Evolutionary conservation across 2,329 filamentous ascomycete genomes (phyloP), one percentile per base, ranked within the genome.

Genomic region (Sclerotinia nivalis): DNA sequence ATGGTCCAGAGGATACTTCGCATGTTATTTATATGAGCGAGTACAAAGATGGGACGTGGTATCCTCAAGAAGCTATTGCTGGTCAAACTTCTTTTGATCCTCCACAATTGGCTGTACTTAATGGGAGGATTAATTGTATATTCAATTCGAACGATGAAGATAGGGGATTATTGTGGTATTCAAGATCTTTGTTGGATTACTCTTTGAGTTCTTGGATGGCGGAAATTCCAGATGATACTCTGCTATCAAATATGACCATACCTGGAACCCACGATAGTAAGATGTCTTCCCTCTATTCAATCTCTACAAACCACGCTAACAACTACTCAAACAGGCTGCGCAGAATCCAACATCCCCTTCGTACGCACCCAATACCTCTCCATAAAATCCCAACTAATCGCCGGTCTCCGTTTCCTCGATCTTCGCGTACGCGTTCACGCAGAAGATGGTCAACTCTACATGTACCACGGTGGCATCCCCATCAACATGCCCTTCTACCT

Each of bases 391-490:
- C 90, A 93, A 77, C 83, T 93, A n/a, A 82, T 85, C 28, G 88
- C 92, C 72, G 91, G 91, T 2, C 85, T 92, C 56, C 88, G 90
- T 49, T 92, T 92, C 81, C 86, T 93, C 73, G 90, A 93, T 76
- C 85, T 92, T 69, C 85, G 90, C 13, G 86, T 90, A 85, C 87
- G 15, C 71, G 79, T 78, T 2, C 82, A 84, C 31, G 82, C 82
- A 55, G 85, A 84, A 55, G 85, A 84, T 64, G 87, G 89, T 74
- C 82, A 84, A 43, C 83, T 93, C 0, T 84, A 86, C 73, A 87
- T 92, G 62, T 90, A 92, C 28, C 90, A 93, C 79, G 87, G 89
- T 71, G 88, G 86, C 22, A 91, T 93, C 74, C 89, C 90, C 25
- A 86, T 92, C 76, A 87, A 87, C n/a, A 80, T 91, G 18, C 89